Evolutionary conservation across 169 alveolate genomes (phyloP).

Genomic region (Cystoisospora suis): DNA sequence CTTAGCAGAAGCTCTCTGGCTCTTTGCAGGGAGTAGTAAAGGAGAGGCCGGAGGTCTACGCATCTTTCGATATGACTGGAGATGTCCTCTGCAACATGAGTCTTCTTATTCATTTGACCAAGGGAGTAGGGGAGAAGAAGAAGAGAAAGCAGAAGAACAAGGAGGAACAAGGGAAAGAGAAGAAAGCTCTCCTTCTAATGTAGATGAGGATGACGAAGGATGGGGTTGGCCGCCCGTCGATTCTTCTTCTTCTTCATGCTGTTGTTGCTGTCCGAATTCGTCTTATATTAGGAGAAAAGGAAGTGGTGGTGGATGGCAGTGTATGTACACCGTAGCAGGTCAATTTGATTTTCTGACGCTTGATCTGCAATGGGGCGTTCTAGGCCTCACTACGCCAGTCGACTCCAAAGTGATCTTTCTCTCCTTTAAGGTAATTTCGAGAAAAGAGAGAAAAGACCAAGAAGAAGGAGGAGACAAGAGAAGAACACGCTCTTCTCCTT

Average conservation of each 20-base stretch:
- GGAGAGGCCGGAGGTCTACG: constrained; percentile 35
- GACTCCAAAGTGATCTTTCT: constrained; percentile 49
- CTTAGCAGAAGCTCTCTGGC: constrained; percentile 56
- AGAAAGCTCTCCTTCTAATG: too few relatives aligned
- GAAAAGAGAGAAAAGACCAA: background rate
- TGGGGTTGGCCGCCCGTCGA: background rate
- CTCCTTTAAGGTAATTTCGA: constrained; percentile 36
- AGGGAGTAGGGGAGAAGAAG: background rate
- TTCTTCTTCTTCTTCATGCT: background rate
- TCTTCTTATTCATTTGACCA: too few relatives aligned
- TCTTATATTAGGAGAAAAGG: too few relatives aligned
- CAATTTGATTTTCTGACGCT: constrained; percentile 35
- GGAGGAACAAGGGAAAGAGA: background rate
- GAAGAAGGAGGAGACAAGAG: background rate
- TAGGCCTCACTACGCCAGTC: constrained; percentile 51
- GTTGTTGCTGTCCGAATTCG: background rate
- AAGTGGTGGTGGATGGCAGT: constrained; percentile 36
- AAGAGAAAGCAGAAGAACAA: background rate
- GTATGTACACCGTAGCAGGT: constrained; percentile 44
- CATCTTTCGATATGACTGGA: constrained; percentile 54
- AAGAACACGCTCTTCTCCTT: too few relatives aligned
- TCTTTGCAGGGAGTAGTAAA: constrained; percentile 59
- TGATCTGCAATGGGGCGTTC: constrained; percentile 43
- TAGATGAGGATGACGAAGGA: too few relatives aligned
- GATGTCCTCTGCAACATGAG: background rate